Conservation (phyloP, 192 early-diverging fungal species). For the Paraglomus brasilianum region DNA sequence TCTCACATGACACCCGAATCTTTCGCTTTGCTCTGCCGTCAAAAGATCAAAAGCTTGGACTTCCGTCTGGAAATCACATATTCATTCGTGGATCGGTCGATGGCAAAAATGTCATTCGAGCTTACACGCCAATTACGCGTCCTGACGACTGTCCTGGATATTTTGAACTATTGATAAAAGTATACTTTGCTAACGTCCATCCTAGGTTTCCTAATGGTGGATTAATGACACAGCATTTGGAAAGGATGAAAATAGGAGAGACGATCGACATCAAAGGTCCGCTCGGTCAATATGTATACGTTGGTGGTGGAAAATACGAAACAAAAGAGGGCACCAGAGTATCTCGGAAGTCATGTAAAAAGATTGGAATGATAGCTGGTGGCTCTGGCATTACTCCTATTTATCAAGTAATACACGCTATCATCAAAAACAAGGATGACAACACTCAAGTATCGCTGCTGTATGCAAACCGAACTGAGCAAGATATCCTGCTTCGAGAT, state of each 20-base stretch:
- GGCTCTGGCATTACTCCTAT: conserved; percentile 88
- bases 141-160: conserved; percentile 53
- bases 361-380: conserved; percentile 81
- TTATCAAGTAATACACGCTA: conserved; percentile 71
- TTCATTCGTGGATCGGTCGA: conserved; percentile 49
- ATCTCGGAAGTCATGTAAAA: conserved; percentile 34
- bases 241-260: conserved; percentile 70
- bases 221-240: conserved; percentile 63
- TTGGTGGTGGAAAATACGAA: conserved; percentile 41
- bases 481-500: conserved; percentile 73
- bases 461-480: conserved; percentile 73
- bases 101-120: conserved; percentile 66
- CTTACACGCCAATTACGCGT: conserved; percentile 76
- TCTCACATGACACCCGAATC: conserved; percentile 47
- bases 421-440: conserved; percentile 63
- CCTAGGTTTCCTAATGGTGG: conserved; percentile 47
- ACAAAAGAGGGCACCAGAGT: neutral
- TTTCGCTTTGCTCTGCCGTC: conserved; percentile 57
- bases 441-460: conserved; percentile 72
- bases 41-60: conserved; percentile 51
- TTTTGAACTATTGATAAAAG: conserved; percentile 83
- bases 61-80: conserved; percentile 62
- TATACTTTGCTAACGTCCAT: conserved; percentile 50
- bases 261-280: conserved; percentile 81
- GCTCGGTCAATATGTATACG: conserved; percentile 67